Percentiles rank a stretch among this genome's conserved stretches.
These are phyloP conservation scores for Gossypium laxum DNA, from an alignment of 441 rosid species.

Conservation along the genomic window DNA sequence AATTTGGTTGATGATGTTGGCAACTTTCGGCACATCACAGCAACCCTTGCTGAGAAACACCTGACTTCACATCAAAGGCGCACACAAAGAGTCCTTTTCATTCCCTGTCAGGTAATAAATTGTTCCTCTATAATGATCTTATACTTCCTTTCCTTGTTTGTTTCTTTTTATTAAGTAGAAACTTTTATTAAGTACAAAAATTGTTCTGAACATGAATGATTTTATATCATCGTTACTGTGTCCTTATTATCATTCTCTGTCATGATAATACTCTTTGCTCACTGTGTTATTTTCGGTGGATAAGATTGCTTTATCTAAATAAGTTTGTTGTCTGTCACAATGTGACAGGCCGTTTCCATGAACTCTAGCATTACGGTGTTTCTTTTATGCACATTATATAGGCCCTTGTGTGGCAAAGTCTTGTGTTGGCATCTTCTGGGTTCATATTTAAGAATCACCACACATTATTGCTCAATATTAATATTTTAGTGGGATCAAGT, in stretches of 20 bases:
- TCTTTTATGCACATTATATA: background rate
- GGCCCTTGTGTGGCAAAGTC: background rate
- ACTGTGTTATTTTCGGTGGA: background rate
- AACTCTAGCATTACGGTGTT: background rate
- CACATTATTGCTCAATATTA: background rate
- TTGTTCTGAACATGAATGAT: background rate
- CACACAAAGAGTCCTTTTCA: slow-evolving; percentile 80
- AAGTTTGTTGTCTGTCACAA: background rate
- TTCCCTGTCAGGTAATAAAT: slow-evolving; percentile 84
- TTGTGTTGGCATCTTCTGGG: background rate
- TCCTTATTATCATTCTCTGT: background rate
- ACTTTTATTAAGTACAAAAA: background rate
- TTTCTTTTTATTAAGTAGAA: background rate
- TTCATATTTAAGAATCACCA: background rate
- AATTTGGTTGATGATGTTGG: slow-evolving; percentile 95
- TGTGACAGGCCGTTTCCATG: background rate
- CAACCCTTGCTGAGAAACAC: slow-evolving; percentile 66
- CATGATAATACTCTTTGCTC: background rate
- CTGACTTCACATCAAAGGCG: slow-evolving; percentile 63
- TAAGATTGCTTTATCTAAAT: background rate
- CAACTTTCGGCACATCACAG: slow-evolving; percentile 76
- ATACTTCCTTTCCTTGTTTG: background rate
- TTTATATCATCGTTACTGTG: slow-evolving; percentile 4
- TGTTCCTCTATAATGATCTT: background rate
- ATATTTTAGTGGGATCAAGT: background rate